These are phyloP conservation scores for Neocatenulostroma microsporum DNA, from an alignment of 2,329 filamentous ascomycete species.

Conservation along the genomic window DNA sequence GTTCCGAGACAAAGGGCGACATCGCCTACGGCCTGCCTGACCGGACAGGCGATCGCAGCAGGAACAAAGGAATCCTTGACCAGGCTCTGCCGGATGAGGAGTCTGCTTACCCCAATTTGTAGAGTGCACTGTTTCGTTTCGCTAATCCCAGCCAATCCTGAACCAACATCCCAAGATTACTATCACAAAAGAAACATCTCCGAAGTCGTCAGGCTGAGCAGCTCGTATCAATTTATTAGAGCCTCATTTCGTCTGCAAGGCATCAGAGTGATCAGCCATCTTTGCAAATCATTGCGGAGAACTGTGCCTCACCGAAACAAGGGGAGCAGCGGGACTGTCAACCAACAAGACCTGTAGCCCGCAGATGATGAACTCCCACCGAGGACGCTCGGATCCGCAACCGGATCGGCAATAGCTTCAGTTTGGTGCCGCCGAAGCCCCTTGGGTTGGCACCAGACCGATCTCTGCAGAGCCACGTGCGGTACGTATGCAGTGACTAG, in stretches of 20 bases:
- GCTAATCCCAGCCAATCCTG: conserved; percentile 4
- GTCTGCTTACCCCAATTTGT: not conserved
- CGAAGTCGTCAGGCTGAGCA: not conserved
- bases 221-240: not conserved
- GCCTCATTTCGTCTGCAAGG: conserved; percentile 9
- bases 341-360: conserved; percentile 15
- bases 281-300: not conserved
- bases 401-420: conserved; percentile 22
- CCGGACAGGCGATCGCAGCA: no score
- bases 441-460: conserved; percentile 7
- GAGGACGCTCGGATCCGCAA: conserved; percentile 16
- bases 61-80: not conserved
- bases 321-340: conserved; percentile 8
- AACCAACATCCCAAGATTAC: not conserved
- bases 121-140: conserved; percentile 3
- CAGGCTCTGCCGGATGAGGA: not conserved
- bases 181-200: not conserved
- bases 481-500: conserved; percentile 11
- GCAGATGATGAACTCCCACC: not conserved
- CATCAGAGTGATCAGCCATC: not conserved
- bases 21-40: no score
- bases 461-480: conserved; percentile 15
- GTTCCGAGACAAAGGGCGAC: not conserved
- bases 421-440: conserved; percentile 10
- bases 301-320: conserved; percentile 1